Evolutionary conservation across 371 early-diverging fungal genomes (phyloP).

Genomic region (Mucor saturninus): DNA sequence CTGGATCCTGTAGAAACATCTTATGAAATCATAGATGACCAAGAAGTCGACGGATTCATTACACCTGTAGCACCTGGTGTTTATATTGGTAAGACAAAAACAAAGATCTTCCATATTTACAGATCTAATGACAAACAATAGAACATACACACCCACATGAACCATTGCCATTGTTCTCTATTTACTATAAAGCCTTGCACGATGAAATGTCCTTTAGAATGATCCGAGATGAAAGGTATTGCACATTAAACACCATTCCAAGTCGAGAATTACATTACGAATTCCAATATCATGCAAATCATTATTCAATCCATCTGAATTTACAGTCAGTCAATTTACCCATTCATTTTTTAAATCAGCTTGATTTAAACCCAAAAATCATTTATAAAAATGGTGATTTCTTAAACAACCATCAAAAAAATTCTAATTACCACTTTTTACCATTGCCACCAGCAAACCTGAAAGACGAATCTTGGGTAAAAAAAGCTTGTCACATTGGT

Average conservation of each 20-base stretch:
- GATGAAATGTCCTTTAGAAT: constrained; percentile 17
- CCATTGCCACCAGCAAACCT: neutral
- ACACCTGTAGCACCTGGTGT: constrained; percentile 16
- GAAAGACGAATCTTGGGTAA: constrained; percentile 1
- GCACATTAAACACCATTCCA: neutral
- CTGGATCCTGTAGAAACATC: constrained; percentile 2
- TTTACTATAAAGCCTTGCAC: neutral
- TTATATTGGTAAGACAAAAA: constrained; percentile 12
- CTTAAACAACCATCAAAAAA: neutral
- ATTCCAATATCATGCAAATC: constrained; percentile 1
- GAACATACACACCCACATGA: constrained; percentile 23
- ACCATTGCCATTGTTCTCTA: constrained; percentile 14
- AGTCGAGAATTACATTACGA: neutral
- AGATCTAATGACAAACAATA: neutral
- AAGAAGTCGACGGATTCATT: constrained; percentile 11
- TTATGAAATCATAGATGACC: constrained; percentile 11
- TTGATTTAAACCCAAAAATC: constrained; percentile 7
- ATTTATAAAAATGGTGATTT: constrained; percentile 1
- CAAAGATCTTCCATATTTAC: neutral
- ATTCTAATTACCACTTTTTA: neutral
- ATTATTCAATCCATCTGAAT: neutral
- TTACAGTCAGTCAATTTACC: constrained; percentile 1
- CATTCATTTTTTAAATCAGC: neutral
- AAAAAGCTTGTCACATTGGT: neutral
- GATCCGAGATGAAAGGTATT: constrained; percentile 12